Percentiles rank a stretch among this genome's conserved stretches.
Evolutionary conservation across 106 monocot species (phyloP).

Genomic region (Xerophyta viscosa): DNA sequence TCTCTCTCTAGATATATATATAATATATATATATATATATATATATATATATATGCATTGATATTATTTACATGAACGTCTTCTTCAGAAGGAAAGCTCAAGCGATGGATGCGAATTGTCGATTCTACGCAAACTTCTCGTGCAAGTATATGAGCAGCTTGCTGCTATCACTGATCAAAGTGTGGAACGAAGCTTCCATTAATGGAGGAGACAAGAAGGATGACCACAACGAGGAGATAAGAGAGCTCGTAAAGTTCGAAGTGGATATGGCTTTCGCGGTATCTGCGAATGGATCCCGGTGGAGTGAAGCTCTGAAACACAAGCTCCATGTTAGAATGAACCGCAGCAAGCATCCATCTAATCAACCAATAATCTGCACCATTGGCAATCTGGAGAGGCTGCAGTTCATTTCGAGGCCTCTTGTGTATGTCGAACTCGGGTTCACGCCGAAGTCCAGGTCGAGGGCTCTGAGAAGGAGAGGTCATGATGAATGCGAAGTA

Average conservation of each 20-base stretch:
- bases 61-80: no score
- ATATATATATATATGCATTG: no score
- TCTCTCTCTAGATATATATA: no score
- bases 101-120: conserved; percentile 8
- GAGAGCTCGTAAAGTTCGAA: conserved; percentile 27
- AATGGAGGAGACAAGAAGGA: neutral
- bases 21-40: no score
- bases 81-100: conserved; percentile 16
- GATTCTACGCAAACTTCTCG: conserved; percentile 19
- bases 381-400: neutral
- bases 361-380: neutral
- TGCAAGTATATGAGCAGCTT: conserved; percentile 27
- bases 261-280: conserved; percentile 49
- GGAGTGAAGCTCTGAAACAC: conserved; percentile 33
- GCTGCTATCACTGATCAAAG: conserved; percentile 23
- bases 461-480: neutral
- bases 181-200: neutral
- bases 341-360: neutral
- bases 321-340: conserved; percentile 6
- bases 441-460: neutral
- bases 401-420: conserved; percentile 12
- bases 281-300: conserved; percentile 24
- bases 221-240: conserved; percentile 5
- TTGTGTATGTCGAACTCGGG: neutral
- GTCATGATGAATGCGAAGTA: conserved; percentile 7